Evolutionary conservation across 1,139 yeast genomes (phyloP).

Genomic region (Taphrina communis): DNA sequence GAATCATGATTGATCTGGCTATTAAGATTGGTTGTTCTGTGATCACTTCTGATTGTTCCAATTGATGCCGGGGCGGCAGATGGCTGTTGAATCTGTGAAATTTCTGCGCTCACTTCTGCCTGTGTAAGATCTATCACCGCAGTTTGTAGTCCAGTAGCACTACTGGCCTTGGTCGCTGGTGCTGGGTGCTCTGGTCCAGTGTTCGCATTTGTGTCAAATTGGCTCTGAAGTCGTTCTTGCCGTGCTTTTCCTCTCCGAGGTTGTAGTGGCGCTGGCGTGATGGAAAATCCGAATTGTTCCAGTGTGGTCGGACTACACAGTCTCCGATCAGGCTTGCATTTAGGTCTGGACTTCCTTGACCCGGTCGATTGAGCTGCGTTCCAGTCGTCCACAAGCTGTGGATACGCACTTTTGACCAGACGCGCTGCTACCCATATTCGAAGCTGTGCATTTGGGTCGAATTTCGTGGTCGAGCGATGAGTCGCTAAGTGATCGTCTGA

Average conservation of each 20-base stretch:
- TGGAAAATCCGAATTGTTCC: neutral
- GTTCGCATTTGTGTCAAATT: too few relatives aligned
- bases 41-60: too few relatives aligned
- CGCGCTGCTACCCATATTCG: conserved; percentile 1
- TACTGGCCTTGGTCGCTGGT: too few relatives aligned
- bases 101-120: too few relatives aligned
- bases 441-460: neutral
- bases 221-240: too few relatives aligned
- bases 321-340: neutral
- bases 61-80: too few relatives aligned
- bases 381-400: conserved; percentile 7
- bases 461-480: neutral
- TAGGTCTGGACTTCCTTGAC: neutral
- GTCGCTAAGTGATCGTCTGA: neutral
- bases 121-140: neutral
- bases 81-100: too few relatives aligned
- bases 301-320: neutral
- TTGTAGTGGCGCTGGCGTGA: neutral
- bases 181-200: too few relatives aligned
- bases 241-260: neutral
- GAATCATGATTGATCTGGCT: too few relatives aligned
- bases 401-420: conserved; percentile 5
- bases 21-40: too few relatives aligned
- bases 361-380: neutral
- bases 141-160: neutral